Conservation (phyloP, 2,329 filamentous ascomycete genomes). For the Trichoderma sp. region DNA sequence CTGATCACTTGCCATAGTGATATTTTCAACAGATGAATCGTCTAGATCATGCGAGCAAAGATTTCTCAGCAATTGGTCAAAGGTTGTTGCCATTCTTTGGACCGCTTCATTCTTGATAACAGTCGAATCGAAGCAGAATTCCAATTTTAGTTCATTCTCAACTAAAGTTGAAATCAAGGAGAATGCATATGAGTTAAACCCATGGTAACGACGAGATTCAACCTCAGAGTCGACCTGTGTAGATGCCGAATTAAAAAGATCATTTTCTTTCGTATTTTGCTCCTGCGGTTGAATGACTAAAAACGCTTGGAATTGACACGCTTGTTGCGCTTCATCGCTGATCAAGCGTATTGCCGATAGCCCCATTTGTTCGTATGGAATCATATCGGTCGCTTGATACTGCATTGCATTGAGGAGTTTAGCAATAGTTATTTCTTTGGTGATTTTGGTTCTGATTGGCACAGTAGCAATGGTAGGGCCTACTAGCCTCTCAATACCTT, state of each 20-base stretch:
- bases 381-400: constrained; percentile 3
- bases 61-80: not conserved
- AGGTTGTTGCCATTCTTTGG: not conserved
- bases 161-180: not conserved
- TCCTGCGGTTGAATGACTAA: constrained; percentile 10
- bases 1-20: not conserved
- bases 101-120: not conserved
- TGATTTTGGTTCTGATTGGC: not conserved
- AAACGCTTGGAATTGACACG: constrained; percentile 12
- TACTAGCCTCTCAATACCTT: constrained; percentile 4
- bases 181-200: constrained; percentile 6
- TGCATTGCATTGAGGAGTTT: not conserved
- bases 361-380: constrained; percentile 14
- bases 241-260: not conserved
- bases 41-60: not conserved
- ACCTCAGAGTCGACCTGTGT: not conserved
- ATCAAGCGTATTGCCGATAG: constrained; percentile 6
- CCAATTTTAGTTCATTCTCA: not conserved
- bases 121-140: constrained; percentile 4
- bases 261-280: not conserved
- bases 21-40: not conserved
- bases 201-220: not conserved
- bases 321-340: not conserved
- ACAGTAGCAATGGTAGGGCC: constrained; percentile 15
- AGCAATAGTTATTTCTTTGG: not conserved